Percentiles rank a stretch among this genome's conserved stretches.
phyloP scores from a whole-genome alignment of 1,139 yeast genomes.

The Suhomyces bokatorum region DNA sequence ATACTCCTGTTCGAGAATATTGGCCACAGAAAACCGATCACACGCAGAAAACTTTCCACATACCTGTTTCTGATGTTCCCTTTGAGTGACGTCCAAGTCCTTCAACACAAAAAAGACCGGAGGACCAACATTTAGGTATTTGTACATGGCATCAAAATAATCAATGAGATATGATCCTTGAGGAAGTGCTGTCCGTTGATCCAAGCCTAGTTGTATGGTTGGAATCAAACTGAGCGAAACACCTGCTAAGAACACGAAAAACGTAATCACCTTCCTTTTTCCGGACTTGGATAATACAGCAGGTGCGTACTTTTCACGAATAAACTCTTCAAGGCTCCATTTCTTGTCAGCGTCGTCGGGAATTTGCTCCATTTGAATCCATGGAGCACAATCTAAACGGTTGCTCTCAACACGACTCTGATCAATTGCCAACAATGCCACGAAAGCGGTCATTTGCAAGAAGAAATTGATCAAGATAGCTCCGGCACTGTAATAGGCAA shows the following conservation, averaged over 20 bases:
- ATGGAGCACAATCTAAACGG: conserved; percentile 61
- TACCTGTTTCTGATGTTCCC: conserved; percentile 64
- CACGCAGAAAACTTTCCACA: conserved; percentile 92
- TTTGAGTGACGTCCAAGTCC: conserved; percentile 59
- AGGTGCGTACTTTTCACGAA: conserved; percentile 51
- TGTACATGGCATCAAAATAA: conserved; percentile 76
- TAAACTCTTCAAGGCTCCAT: conserved; percentile 28
- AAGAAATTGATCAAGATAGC: conserved; percentile 77
- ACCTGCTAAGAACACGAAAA: conserved; percentile 65
- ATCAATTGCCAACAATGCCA: conserved; percentile 69
- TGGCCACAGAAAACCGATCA: conserved; percentile 72
- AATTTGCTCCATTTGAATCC: conserved; percentile 26
- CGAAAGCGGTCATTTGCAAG: conserved; percentile 79
- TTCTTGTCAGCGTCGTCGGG: conserved; percentile 21
- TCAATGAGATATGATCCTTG: conserved; percentile 73
- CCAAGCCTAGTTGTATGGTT: conserved; percentile 71
- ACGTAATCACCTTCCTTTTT: conserved; percentile 49
- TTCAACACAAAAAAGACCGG: conserved; percentile 84
- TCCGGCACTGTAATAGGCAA: conserved; percentile 87
- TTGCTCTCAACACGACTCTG: conserved; percentile 60
- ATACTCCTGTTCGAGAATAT: conserved; percentile 84
- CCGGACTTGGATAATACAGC: conserved; percentile 49
- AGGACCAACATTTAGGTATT: conserved; percentile 82
- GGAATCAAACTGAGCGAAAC: conserved; percentile 72
- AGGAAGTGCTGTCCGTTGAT: conserved; percentile 88